Base-by-base conservation (phyloP, 2,329 filamentous ascomycete species). In the Aspergillus floridensis region DNA sequence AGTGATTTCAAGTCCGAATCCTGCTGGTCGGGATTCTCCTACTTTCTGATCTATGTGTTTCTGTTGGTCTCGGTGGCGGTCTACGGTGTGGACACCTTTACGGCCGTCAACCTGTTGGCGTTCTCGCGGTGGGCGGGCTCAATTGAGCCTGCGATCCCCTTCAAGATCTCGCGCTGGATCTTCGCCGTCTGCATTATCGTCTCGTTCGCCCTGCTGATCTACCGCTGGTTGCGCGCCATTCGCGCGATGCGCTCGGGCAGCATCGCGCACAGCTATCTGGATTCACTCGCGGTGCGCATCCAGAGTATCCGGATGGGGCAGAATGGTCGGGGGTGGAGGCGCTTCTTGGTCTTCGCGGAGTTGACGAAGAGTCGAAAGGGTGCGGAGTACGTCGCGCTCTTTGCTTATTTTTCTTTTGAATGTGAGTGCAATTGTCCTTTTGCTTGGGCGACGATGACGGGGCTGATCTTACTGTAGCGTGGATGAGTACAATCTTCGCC, bases 361-460 rank as follows among this genome's bases (percentile, higher is more conserved):
- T 79, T 97, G 72, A 96, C 93, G 12, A 95, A 93, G 78, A 92
- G 90, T 75, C 93, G 90, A 72, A 96, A 96, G 77, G 92, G 92
- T 19, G 88, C 88, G 59, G 92, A 96, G 74, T 96, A 96, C 69
- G 84, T 96, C 65, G 93, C 93, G 3, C 82, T 96, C 4, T 96
- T 96, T 73, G 90, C 92, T 29, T 96, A 96, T 74, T 96, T 96
- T 76, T 88, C 86, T 29, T 88, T 89, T 76, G 84, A 89, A 74
- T 80, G 83, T 82, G 68, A 65, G 73, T 63, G 1, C 32, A 2
- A 16, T 1, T 26, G 32, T 19, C 19, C 14, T 24, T 22, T 16
- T 29, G 46, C 11, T 53, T 2, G 4, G 12, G 56, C 1, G 10
- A 19, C 4, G 16, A 38, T 14, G 11, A 2, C 24, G 21, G 16